A percentile compares a stretch with the other conserved stretches of the same genome.
These are phyloP conservation scores for Russula ochroleuca DNA, from an alignment of 768 basidiomycete species.

Conservation along the genomic window DNA sequence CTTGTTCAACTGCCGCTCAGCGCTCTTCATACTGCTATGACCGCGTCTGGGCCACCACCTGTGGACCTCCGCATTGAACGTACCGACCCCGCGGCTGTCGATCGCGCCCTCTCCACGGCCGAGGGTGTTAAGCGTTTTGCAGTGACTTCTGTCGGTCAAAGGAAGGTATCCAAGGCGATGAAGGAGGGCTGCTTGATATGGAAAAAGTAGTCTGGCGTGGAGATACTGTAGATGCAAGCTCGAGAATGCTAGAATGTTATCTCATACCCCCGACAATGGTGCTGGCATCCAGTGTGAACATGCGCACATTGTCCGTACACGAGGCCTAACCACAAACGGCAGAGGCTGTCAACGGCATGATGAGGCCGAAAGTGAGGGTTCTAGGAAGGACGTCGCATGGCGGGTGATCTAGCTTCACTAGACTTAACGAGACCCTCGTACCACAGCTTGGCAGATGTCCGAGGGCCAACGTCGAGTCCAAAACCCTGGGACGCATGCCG, in stretches of 20 bases:
- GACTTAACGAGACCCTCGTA: too few species aligned
- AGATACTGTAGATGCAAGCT: conserved; percentile 39
- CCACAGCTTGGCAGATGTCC: neutral
- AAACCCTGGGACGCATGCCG: neutral
- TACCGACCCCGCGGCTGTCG: conserved; percentile 65
- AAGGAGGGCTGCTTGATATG: conserved; percentile 55
- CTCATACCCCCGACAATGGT: neutral
- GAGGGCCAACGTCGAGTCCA: neutral
- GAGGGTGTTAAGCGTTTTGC: conserved; percentile 51
- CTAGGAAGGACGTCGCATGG: too few species aligned
- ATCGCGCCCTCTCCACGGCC: conserved; percentile 55
- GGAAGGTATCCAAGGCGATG: conserved; percentile 58
- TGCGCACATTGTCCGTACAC: neutral
- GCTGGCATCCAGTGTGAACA: neutral
- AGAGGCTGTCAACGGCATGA: neutral
- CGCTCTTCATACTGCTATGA: conserved; percentile 54
- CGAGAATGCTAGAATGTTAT: conserved; percentile 3
- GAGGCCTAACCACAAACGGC: neutral
- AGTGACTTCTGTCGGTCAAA: conserved; percentile 54
- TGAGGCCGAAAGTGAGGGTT: conserved; percentile 7
- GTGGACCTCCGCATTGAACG: conserved; percentile 46
- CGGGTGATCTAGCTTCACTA: neutral
- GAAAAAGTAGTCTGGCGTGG: conserved; percentile 42
- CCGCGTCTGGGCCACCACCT: conserved; percentile 39
- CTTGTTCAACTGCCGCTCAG: conserved; percentile 68